Evolutionary conservation across 1,139 yeast genomes (phyloP), one percentile per base, ranked within the genome.

Genomic region (Blastobotrys capitulatus): DNA sequence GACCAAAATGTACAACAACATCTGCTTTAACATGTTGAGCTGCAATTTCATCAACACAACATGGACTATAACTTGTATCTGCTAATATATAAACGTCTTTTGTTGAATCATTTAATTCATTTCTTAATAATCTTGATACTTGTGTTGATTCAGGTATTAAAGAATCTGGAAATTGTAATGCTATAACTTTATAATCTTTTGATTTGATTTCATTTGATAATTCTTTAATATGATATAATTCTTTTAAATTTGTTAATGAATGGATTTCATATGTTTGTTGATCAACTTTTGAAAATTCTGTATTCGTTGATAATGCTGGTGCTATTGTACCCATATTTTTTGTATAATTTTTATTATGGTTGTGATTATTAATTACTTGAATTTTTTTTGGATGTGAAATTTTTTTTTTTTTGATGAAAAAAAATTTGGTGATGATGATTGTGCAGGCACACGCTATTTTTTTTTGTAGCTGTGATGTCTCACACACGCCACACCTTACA

Each of bases 21-120:
- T 90, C 96, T 20, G 95, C 92, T 7, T 72, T 65, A 12, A 92
- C 95, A 67, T 92, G 99, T 61, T 86, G 90, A 0, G 97, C 95
- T 0, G 98, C 97, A 20, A 92, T 95, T 62, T 89, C 97, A 65
- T 92, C 99, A 15, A 92, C 86, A 70, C 99, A 92, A 66, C 98
- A 92, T 0, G 96, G 77, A 22, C 96, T 87, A 60, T 92, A 94
- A 0, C 97, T 88, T 0, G 98, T 90, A 62, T 94, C 99, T 0
- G 97, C 99, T 38, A 92, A 70, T 15, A 73, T 58, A 56, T 59
- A 61, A 42, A 67, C 62, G 50, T 47, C 64, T 38, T 48, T 47
- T 27, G 47, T 52, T 13, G 43, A 48, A 4, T 50, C 54, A 15
- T 42, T 22, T 18, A 39, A 13, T 18, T 26, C 34, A 7, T 6